Base-by-base conservation (phyloP, 1,284 basidiomycete genomes). In the Leccinum fuscescens region DNA sequence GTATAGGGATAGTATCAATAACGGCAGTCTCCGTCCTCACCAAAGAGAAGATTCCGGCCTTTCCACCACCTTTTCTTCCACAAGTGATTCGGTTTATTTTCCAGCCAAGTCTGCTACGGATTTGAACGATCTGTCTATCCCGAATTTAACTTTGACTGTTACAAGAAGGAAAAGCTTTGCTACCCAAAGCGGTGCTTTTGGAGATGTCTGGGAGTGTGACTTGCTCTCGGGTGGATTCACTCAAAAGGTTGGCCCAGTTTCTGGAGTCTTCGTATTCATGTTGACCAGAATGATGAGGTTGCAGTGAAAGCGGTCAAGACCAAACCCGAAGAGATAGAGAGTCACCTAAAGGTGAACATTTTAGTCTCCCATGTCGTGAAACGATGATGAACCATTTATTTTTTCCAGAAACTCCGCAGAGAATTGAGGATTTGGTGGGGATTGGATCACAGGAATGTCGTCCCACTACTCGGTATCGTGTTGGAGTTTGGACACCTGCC, bases 401-500 rank as follows among this genome's bases (percentile, higher is more conserved):
- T 37, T 27, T 27, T 3, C 6, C 54, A 72, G 73, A 66, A 60
- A 44, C 58, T 74, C 24, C 67, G 58, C 14, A 69, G 74, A 49
- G 71, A 75, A 54, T 31, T 72, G 29, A 62, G 15, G 29, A 29
- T 74, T 6, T 72, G 72, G 71, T 59, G 11, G 22, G 51, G 24
- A 31, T 42, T 72, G 42, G 55, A 29, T 31, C 73, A 72, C n/a
- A 59, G 1, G 46, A 73, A 72, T 22, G 42, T 72, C 1, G 63
- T 75, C 8, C 72, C 71, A n/a, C 31, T 72, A 0, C 71, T 72
- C 6, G 71, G 71, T 31, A 60, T 71, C 4, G 69, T 72, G 11
- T 35, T 35, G n/a, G 62, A 31, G 29, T 69, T 71, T 11, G 63
- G 64, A 20, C 61, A 61, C 1, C 27, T 74, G 31, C 62, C 57